Base-by-base conservation (phyloP, 2,329 filamentous ascomycete genomes). In the Thelonectria discophora region DNA sequence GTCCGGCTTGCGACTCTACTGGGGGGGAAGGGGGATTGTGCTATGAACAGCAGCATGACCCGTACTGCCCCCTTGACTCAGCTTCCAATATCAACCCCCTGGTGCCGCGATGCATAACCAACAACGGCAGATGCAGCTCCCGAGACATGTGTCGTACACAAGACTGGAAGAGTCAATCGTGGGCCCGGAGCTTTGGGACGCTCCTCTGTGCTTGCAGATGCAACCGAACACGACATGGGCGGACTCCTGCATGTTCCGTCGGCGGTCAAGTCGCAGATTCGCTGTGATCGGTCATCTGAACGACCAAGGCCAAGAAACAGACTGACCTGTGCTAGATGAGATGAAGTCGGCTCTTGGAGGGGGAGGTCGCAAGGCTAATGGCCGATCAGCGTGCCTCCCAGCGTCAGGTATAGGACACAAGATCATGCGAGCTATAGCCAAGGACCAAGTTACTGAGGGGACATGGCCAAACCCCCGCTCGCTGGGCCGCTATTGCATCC, bases 141-240 rank as follows among this genome's bases (percentile, higher is more conserved):
- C 60, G 65, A 68, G 64, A 67, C 62, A 69, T 70, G 58, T 68
- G 53, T 30, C 27, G 59, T 60, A 66, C 65, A 59, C 60, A 53
- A 37, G 15, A 37, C 34, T 37, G 48, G 27, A 30, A 45, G 54
- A 53, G 53, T 48, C 51, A 49, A 64, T 58, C 50, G 62, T 55
- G 54, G 60, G 60, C 69, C 69, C 69, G 51, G 56, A 62, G 67
- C 63, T 62, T 59, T 70, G 69, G 69, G 63, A 72, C 66, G 66
- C 60, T 55, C 58, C 60, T 58, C 58, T 58, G 60, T 69, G 59
- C 64, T 64, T 68, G 63, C 57, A 71, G 55, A 62, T 65, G 62
- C 60, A 61, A 55, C 67, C 40, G 49, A 51, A 30, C 55, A 46
- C 40, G 46, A 55, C 49, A 37, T 42, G 46, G 51, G 40, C 55